These are phyloP conservation scores for Oryza glaberrima DNA, from an alignment of 176 grass and related monocot genomes.

Conservation along the genomic window DNA sequence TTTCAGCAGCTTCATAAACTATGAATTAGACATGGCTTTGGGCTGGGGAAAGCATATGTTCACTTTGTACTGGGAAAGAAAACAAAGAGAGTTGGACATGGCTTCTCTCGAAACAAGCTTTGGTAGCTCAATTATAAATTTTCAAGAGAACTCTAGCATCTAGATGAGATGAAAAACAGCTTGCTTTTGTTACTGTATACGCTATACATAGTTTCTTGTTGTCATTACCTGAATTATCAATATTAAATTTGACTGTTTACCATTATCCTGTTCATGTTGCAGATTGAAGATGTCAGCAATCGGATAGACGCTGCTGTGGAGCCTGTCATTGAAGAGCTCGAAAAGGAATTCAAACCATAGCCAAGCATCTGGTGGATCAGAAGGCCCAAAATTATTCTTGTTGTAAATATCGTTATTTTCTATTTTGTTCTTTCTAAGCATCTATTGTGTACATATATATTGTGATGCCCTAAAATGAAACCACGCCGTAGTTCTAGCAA, in stretches of 20 bases:
- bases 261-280: not conserved
- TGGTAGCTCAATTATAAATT: slow-evolving; percentile 9
- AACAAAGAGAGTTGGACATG: not conserved
- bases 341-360: slow-evolving; percentile 53
- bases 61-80: not conserved
- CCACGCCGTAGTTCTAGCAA: slow-evolving; percentile 5
- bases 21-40: slow-evolving; percentile 24
- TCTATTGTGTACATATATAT: slow-evolving; percentile 33
- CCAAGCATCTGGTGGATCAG: slow-evolving; percentile 10
- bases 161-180: not conserved
- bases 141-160: not conserved
- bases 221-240: not conserved
- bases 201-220: not conserved
- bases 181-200: not conserved
- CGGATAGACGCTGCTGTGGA: slow-evolving; percentile 47
- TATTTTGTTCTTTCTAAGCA: slow-evolving; percentile 15
- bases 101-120: not conserved
- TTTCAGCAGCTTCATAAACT: not conserved
- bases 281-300: slow-evolving; percentile 57
- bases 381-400: slow-evolving; percentile 30
- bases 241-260: not conserved
- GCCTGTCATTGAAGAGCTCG: slow-evolving; percentile 55
- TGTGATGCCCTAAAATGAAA: slow-evolving; percentile 8
- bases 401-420: slow-evolving; percentile 42
- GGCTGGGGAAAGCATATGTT: slow-evolving; percentile 12